These are phyloP conservation scores for Primulina tabacum DNA, from an alignment of 257 asterid genomes.

Conservation along the genomic window DNA sequence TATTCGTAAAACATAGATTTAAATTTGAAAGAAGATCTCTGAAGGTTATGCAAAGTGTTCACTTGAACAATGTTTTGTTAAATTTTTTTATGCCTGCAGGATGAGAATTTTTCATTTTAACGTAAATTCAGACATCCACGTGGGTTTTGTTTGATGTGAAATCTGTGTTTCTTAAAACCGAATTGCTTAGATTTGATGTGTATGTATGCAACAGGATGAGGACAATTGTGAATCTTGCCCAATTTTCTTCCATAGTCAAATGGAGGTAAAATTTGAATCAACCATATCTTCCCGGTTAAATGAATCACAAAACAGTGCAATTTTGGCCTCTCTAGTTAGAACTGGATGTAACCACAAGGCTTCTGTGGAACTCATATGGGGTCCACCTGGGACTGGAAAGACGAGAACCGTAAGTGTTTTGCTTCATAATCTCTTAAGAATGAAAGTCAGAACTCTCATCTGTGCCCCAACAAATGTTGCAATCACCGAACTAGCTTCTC, in stretches of 20 bases:
- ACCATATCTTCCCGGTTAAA: slow-evolving; percentile 14
- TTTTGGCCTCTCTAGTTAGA: slow-evolving; percentile 11
- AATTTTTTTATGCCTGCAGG: not conserved
- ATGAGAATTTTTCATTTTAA: not conserved
- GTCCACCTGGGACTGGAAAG: slow-evolving; percentile 75
- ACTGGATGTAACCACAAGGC: slow-evolving; percentile 26
- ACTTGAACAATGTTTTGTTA: not conserved
- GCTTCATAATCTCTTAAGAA: slow-evolving; percentile 37
- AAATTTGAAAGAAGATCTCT: not conserved
- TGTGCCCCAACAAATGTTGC: slow-evolving; percentile 75
- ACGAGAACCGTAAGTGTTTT: slow-evolving; percentile 41
- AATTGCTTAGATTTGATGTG: not conserved
- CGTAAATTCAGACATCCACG: not conserved
- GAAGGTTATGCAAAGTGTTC: not conserved
- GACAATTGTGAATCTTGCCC: slow-evolving; percentile 14
- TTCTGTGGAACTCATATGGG: slow-evolving; percentile 40
- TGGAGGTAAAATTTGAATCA: not conserved
- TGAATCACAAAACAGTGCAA: slow-evolving; percentile 29
- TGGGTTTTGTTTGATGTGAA: not conserved
- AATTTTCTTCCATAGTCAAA: not conserved
- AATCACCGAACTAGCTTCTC: slow-evolving; percentile 44
- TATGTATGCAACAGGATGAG: slow-evolving; percentile 11
- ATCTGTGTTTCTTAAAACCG: too few relatives aligned
- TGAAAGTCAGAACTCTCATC: slow-evolving; percentile 42
- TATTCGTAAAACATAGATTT: not conserved